Percentiles rank a stretch among this genome's conserved stretches.
Evolutionary conservation across 768 basidiomycete genomes (phyloP).

Genomic region (Xanthoconium stramineum): DNA sequence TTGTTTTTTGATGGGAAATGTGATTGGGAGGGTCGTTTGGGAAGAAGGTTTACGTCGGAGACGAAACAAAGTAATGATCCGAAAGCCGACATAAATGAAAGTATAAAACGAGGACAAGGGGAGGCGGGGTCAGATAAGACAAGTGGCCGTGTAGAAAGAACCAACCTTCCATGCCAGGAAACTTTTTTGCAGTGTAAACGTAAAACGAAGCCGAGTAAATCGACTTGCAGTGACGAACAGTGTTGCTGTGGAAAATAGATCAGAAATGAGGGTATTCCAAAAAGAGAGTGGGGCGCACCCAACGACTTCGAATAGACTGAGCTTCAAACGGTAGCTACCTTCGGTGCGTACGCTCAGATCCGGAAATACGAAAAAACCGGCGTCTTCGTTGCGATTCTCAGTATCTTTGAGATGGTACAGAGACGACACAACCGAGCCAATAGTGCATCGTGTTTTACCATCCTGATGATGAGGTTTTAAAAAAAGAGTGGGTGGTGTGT

Average conservation of each 20-base stretch:
- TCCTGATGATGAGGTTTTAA: slow-evolving; percentile 46
- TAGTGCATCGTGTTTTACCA: slow-evolving; percentile 87
- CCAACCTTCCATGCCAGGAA: slow-evolving; percentile 92
- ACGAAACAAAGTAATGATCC: slow-evolving; percentile 18
- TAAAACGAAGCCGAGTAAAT: slow-evolving; percentile 89
- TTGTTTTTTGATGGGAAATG: not conserved
- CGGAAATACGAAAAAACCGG: slow-evolving; percentile 95
- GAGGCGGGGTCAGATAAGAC: slow-evolving; percentile 22
- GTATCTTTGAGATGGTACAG: slow-evolving; percentile 87
- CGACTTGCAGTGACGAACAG: slow-evolving; percentile 86
- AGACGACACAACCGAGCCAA: slow-evolving; percentile 85
- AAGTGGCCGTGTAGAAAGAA: not conserved
- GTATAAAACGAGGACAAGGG: slow-evolving; percentile 12
- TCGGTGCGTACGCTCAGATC: slow-evolving; percentile 91
- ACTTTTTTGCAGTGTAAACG: slow-evolving; percentile 95
- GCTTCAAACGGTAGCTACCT: slow-evolving; percentile 74
- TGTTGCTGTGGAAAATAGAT: slow-evolving; percentile 47
- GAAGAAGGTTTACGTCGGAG: slow-evolving; percentile 8
- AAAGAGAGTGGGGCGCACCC: slow-evolving; percentile 52
- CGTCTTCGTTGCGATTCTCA: slow-evolving; percentile 61
- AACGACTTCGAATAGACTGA: slow-evolving; percentile 85
- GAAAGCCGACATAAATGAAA: slow-evolving; percentile 14
- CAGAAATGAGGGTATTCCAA: not conserved
- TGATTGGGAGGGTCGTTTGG: not conserved
- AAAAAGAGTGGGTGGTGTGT: not conserved